A percentile compares a stretch with the other conserved stretches of the same genome.
Conservation (phyloP, 768 basidiomycete species). For the Mycena kentingensis region DNA sequence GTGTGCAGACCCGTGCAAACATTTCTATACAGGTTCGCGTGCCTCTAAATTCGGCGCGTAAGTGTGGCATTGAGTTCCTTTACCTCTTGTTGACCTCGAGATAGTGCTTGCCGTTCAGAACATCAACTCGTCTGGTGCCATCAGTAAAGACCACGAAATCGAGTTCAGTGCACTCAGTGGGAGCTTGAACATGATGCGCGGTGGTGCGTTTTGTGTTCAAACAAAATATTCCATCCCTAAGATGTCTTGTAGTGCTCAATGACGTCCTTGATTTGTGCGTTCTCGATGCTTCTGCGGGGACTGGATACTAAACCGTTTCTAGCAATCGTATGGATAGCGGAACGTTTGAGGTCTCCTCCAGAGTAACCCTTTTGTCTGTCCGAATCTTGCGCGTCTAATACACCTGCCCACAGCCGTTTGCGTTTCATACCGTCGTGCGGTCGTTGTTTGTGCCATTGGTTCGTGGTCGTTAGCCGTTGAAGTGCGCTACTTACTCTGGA, state of each 20-base stretch:
- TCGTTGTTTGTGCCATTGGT: slow-evolving; percentile 68
- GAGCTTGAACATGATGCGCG: slow-evolving; percentile 86
- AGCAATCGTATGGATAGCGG: slow-evolving; percentile 89
- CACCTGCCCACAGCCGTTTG: slow-evolving; percentile 57
- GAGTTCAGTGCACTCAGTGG: slow-evolving; percentile 87
- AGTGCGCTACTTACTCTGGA: neutral
- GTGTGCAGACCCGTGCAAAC: neutral
- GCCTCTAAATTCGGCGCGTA: slow-evolving; percentile 75
- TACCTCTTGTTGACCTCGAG: slow-evolving; percentile 2
- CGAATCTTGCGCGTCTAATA: slow-evolving; percentile 2
- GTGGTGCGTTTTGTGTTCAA: slow-evolving; percentile 49
- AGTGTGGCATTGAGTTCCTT: slow-evolving; percentile 24
- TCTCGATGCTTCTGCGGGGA: neutral
- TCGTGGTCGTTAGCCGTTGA: neutral
- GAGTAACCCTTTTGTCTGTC: slow-evolving; percentile 34
- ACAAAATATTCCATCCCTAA: too few relatives aligned
- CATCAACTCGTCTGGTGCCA: slow-evolving; percentile 76
- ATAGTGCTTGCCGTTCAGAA: slow-evolving; percentile 86
- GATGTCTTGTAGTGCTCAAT: slow-evolving; percentile 55
- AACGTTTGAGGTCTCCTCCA: slow-evolving; percentile 70
- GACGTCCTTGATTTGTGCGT: slow-evolving; percentile 80
- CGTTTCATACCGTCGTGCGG: slow-evolving; percentile 76
- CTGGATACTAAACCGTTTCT: slow-evolving; percentile 7
- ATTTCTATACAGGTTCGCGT: slow-evolving; percentile 68
- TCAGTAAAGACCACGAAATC: slow-evolving; percentile 76